These are phyloP conservation scores for Papiliotrema laurentii DNA, from an alignment of 1,284 basidiomycete species.

Conservation along the genomic window DNA sequence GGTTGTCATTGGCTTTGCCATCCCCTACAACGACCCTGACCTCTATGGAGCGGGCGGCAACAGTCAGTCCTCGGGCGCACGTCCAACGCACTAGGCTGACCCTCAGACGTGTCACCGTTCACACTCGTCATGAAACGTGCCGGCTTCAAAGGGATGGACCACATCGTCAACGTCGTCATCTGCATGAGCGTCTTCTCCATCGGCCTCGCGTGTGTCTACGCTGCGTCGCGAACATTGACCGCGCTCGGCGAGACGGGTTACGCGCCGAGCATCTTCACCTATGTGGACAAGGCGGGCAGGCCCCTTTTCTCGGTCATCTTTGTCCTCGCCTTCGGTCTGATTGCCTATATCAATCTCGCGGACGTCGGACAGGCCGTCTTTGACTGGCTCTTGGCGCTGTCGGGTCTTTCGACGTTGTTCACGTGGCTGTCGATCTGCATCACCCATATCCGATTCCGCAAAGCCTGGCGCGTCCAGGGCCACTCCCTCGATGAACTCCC, in stretches of 20 bases:
- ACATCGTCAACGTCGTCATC: constrained; percentile 53
- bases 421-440: constrained; percentile 46
- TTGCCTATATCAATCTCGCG: constrained; percentile 43
- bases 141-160: constrained; percentile 47
- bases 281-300: constrained; percentile 54
- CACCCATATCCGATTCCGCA: constrained; percentile 49
- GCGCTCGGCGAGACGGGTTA: constrained; percentile 47
- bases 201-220: constrained; percentile 45
- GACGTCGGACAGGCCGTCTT: constrained; percentile 40
- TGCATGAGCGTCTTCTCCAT: constrained; percentile 46
- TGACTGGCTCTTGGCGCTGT: constrained; percentile 52
- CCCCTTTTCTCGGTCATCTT: constrained; percentile 49
- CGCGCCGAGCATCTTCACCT: constrained; percentile 49
- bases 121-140: constrained; percentile 51
- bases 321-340: constrained; percentile 43
- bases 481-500: constrained; percentile 52
- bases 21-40: constrained; percentile 37
- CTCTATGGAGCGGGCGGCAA: constrained; percentile 36
- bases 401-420: constrained; percentile 53
- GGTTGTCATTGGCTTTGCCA: constrained; percentile 51
- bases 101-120: constrained; percentile 50
- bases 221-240: constrained; percentile 42
- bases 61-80: too few species aligned
- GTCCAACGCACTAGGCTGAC: too few species aligned
- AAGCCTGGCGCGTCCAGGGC: constrained; percentile 51